A percentile compares a stretch with the other conserved stretches of the same genome.
Conservation (phyloP, 106 monocot genomes). For the Allium sativum region DNA sequence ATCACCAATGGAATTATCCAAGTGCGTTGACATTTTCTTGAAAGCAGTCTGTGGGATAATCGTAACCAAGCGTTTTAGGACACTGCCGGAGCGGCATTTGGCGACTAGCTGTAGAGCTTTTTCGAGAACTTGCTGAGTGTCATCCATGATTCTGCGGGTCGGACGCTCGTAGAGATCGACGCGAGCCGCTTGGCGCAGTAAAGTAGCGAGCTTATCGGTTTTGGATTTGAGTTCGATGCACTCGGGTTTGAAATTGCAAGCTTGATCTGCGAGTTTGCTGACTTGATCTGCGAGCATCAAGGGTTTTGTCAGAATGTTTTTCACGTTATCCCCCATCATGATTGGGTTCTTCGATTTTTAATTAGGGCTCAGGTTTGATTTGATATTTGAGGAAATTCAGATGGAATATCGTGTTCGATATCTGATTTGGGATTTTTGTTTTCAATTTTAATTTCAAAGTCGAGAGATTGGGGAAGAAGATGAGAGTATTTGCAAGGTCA, state of each 20-base stretch:
- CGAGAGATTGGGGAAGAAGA: neutral
- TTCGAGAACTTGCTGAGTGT: constrained; percentile 53
- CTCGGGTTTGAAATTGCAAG: constrained; percentile 23
- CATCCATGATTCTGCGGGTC: constrained; percentile 64
- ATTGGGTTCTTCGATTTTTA: neutral
- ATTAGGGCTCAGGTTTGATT: neutral
- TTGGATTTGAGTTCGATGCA: constrained; percentile 42
- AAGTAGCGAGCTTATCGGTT: constrained; percentile 27
- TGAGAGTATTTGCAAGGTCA: constrained; percentile 2
- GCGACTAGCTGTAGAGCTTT: constrained; percentile 38
- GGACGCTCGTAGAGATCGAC: constrained; percentile 70
- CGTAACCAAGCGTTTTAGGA: constrained; percentile 47
- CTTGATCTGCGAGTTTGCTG: constrained; percentile 35
- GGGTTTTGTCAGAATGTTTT: constrained; percentile 42
- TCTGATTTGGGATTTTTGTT: neutral
- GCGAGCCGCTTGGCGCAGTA: constrained; percentile 61
- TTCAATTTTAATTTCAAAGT: neutral
- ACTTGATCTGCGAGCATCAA: constrained; percentile 66
- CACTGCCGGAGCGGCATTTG: constrained; percentile 34
- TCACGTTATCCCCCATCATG: constrained; percentile 55
- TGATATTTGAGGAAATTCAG: neutral
- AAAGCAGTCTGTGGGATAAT: constrained; percentile 44
- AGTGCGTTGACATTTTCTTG: constrained; percentile 42
- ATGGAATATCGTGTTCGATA: neutral
- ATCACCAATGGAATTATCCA: constrained; percentile 63